phyloP scores from a whole-genome alignment of 805 yeast genomes.

The Saccharomycopsis schoenii region DNA sequence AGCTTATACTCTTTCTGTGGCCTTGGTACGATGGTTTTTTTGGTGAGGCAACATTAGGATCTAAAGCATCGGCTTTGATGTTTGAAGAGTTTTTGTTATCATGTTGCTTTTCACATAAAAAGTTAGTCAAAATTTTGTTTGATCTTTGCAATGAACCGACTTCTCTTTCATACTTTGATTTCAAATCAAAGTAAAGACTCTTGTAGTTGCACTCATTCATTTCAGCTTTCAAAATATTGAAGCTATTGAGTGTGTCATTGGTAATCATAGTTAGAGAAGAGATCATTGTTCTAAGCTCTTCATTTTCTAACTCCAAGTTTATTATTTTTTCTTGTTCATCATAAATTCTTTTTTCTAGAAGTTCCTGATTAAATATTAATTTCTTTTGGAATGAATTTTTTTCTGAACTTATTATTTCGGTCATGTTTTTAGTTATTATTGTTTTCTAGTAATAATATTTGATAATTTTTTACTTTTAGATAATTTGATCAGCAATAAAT shows the following conservation, averaged over 20 bases:
- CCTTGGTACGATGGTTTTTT: not conserved
- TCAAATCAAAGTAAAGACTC: not conserved
- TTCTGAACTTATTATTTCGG: not conserved
- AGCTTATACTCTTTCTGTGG: not conserved
- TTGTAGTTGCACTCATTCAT: not conserved
- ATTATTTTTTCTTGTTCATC: slow-evolving; percentile 4
- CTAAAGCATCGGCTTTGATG: not conserved
- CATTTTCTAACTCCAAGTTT: slow-evolving; percentile 7
- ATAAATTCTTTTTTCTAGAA: not conserved
- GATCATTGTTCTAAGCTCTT: slow-evolving; percentile 1
- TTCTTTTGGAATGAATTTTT: not conserved
- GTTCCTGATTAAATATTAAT: not conserved
- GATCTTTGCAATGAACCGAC: slow-evolving; percentile 8
- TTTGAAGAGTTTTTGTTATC: not conserved
- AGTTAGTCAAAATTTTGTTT: slow-evolving; percentile 11
- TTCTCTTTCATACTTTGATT: slow-evolving; percentile 1
- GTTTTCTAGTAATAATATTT: not conserved
- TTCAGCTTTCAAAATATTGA: not conserved
- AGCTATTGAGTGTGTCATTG: not conserved
- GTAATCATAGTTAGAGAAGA: not conserved
- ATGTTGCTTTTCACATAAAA: slow-evolving; percentile 2
- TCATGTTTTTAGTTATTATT: not conserved
- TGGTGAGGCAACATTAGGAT: not conserved
- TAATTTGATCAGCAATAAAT: not conserved
- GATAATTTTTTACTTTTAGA: not conserved